A percentile compares a stretch with the other conserved stretches of the same genome.
Conservation (phyloP, 1,139 yeast genomes). For the Pichia sp. region DNA sequence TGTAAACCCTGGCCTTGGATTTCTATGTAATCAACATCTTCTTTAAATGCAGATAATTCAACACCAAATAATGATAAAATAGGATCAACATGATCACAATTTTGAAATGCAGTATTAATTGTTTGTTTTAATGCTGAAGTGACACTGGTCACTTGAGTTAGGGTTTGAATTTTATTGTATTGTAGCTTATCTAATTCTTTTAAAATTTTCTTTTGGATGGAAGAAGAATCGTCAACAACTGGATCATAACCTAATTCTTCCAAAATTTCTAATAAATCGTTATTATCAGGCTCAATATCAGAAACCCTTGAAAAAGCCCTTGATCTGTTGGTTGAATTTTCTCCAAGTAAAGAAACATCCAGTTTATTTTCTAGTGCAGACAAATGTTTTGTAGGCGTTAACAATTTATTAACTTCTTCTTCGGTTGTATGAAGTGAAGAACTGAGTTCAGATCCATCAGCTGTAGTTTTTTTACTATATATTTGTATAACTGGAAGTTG, state of each 20-base stretch:
- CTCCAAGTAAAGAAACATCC: background rate
- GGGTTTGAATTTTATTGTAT: constrained; percentile 42
- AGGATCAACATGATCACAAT: constrained; percentile 60
- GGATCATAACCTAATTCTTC: constrained; percentile 73
- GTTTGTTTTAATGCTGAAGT: constrained; percentile 40
- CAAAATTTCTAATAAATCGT: constrained; percentile 53
- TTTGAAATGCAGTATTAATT: constrained; percentile 44
- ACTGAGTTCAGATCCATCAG: constrained; percentile 12
- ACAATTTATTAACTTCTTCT: background rate
- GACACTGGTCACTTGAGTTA: constrained; percentile 37
- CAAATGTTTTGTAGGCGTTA: constrained; percentile 9
- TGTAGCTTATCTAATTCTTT: constrained; percentile 47
- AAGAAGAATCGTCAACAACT: constrained; percentile 49
- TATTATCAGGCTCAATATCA: constrained; percentile 19
- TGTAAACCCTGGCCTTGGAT: constrained; percentile 77
- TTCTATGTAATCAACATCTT: constrained; percentile 68
- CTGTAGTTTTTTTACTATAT: constrained; percentile 5
- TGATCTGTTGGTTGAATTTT: constrained; percentile 21
- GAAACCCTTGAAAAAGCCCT: constrained; percentile 26
- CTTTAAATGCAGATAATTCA: constrained; percentile 53
- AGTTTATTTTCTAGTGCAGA: constrained; percentile 1
- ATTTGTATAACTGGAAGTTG: background rate
- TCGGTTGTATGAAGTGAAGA: constrained; percentile 5
- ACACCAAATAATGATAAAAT: constrained; percentile 50
- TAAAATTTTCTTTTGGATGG: constrained; percentile 49